phyloP scores from a whole-genome alignment of 1,284 basidiomycete species.

The Ustilago esculenta region DNA sequence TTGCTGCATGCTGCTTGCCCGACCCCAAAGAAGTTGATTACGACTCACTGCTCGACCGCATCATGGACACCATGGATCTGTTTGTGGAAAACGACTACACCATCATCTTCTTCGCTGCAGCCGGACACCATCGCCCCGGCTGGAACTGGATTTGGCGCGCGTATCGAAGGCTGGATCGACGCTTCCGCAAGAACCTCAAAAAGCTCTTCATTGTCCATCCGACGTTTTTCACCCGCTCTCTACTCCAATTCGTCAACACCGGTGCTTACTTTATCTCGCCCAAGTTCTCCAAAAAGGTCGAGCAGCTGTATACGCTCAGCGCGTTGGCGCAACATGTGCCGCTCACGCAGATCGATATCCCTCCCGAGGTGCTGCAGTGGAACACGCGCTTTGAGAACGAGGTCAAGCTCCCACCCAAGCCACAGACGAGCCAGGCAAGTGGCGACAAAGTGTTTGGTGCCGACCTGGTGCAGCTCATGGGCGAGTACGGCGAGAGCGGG shows the following conservation, averaged over 20 bases:
- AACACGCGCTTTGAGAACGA: conserved; percentile 22
- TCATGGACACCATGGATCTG: conserved; percentile 55
- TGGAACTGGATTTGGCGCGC: conserved; percentile 93
- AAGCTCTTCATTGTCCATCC: conserved; percentile 85
- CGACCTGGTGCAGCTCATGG: conserved; percentile 81
- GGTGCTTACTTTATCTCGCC: conserved; percentile 87
- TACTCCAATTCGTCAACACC: conserved; percentile 80
- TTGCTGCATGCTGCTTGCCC: conserved; percentile 76
- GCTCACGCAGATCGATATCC: conserved; percentile 83
- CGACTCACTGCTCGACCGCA: conserved; percentile 75
- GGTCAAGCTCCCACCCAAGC: conserved; percentile 14
- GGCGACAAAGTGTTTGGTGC: conserved; percentile 79
- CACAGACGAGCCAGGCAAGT: conserved; percentile 70
- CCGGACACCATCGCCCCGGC: conserved; percentile 77
- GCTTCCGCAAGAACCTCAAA: conserved; percentile 85
- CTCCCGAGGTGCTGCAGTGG: conserved; percentile 78
- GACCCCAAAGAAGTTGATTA: conserved; percentile 80
- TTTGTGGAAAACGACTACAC: conserved; percentile 80
- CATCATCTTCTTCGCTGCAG: conserved; percentile 83
- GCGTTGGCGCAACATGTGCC: conserved; percentile 79
- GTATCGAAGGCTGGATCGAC: conserved; percentile 68
- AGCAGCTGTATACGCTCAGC: conserved; percentile 78
- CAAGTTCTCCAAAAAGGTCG: conserved; percentile 85
- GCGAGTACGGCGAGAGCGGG: conserved; percentile 78
- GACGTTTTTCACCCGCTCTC: conserved; percentile 77